Base-by-base conservation (phyloP, 352 stramenopile species). In the Phytophthora pisi region DNA sequence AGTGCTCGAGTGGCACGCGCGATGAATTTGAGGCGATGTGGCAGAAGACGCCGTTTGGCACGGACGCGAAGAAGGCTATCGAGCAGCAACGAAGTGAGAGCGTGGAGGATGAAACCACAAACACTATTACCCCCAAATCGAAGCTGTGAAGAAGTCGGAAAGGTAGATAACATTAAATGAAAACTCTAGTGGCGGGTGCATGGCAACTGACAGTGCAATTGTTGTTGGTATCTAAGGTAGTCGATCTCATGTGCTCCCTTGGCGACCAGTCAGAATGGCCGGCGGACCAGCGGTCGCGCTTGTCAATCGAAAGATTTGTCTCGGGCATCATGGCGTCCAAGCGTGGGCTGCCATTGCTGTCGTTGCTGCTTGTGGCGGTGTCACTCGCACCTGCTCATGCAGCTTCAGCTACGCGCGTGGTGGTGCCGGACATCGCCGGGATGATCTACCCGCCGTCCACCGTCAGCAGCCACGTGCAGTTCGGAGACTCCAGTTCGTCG, bases 1-100 rank as follows among this genome's bases (percentile, higher is more conserved):
- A 66, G 16, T 78, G 69, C 65, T 68, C 60, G 36, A 63, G 54
- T 34, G 68, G 72, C 9, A 68, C 64, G 2, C 31, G 64, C 5
- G 75, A 83, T 1, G 76, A 84, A 54, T 87, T 84, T 58, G 53
- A 30, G 26, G 7, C 69, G 34, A 45, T 63, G 58, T 87, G 79
- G 75, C 57, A 72, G 47, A 18, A 65, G 38, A 84, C 76, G 16
- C 62, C 71, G 23, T 83, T 84, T 57, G 74, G 73, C 13, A 49
- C 52, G 43, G 70, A 62, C 20, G 56, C 80, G 54, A 64, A 59
- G 52, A 71, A 76, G 56, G 51, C 43, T 9, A 71, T 67, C 30
- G 66, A 57, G 40, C 38, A 74, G 42, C 61, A 67, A 36, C 47
- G 75, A 50, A 54, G 80, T 54, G 38, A 74, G 49, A 53, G 8